Base-by-base conservation (phyloP, 2,329 filamentous ascomycete species). In the Chaetomium olivaceum region DNA sequence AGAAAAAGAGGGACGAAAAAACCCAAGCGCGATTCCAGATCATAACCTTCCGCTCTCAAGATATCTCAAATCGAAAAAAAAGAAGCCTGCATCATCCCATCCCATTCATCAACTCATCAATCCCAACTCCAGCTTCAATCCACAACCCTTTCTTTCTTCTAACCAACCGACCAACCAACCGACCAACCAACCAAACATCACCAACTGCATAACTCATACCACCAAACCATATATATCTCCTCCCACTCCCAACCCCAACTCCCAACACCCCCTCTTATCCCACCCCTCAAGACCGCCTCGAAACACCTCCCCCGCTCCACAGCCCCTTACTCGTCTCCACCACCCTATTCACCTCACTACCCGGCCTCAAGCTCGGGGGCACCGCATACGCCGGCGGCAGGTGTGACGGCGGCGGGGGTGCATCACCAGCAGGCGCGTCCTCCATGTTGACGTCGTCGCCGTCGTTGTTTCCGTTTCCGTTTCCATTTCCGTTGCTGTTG, bases 321-420 rank as follows among this genome's bases (percentile, higher is more conserved):
- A 90, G 76, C 1, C 87, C 87, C 71, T 86, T 88, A 43, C 83
- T 87, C 31, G 86, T 88, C 76, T 89, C 85, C n/a, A 87, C 77
- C 16, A 88, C 80, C 69, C 81, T 82, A 75, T 87, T 87, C 57
- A 78, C 82, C 68, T 80, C 77, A 66, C 80, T 82, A 21, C 86
- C 85, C 0, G 85, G 85, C 68, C 84, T 80, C 73, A 88, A 74
- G 66, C 80, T 82, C 58, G 82, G 75, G 7, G 86, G 86, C 27
- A 87, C 76, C 14, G 50, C 58, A 48, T 62, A 39, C 43, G 46
- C 62, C n/a, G 65, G 63, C 54, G 60, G 64, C 51, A 61, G 51
- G 7, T 58, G 36, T 14, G 14, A 5, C 36, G 19, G 14, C 36
- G 3, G 12, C 36, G 19, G 36, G 14, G 19, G 33, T 8, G 48